These are phyloP conservation scores for Polytrichum commune DNA, from an alignment of 225 moss, liverwort and hornwort genomes.

Conservation along the genomic window DNA sequence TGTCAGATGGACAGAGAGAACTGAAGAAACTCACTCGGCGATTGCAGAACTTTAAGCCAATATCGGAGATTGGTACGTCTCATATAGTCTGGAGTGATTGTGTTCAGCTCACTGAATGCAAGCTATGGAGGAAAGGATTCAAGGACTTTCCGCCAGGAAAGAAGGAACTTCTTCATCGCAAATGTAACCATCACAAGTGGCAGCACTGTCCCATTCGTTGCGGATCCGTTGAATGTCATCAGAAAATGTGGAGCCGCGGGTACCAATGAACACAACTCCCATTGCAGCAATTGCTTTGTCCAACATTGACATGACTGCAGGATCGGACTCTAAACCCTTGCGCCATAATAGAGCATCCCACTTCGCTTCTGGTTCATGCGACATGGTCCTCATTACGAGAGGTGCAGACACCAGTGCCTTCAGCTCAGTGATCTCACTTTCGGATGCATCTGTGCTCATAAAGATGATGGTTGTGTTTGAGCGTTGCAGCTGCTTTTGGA, in stretches of 20 bases:
- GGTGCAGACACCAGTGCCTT: slow-evolving; percentile 16
- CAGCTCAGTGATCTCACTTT: slow-evolving; percentile 31
- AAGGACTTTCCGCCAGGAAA: slow-evolving; percentile 20
- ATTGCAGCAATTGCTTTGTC: slow-evolving; percentile 46
- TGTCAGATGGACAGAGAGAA: too few relatives aligned
- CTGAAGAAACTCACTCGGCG: too few relatives aligned
- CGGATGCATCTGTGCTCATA: slow-evolving; percentile 52
- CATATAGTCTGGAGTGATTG: too few relatives aligned
- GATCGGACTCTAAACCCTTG: slow-evolving; percentile 29
- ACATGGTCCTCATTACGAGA: slow-evolving; percentile 29
- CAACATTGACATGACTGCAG: slow-evolving; percentile 50
- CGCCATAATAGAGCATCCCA: slow-evolving; percentile 54
- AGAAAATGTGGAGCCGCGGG: slow-evolving; percentile 41
- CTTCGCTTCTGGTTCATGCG: slow-evolving; percentile 47
- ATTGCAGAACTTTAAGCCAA: too few relatives aligned
- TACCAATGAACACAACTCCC: slow-evolving; percentile 41
- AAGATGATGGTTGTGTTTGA: slow-evolving; percentile 34
- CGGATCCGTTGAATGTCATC: slow-evolving; percentile 45
- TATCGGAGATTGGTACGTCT: too few relatives aligned
- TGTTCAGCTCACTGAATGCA: too few relatives aligned
- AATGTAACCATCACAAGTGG: slow-evolving; percentile 39
- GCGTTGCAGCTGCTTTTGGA: slow-evolving; percentile 20
- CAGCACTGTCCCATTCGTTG: slow-evolving; percentile 34
- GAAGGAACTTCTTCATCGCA: slow-evolving; percentile 33
- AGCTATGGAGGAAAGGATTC: background rate